Evolutionary conservation across 495 filamentous ascomycete genomes (phyloP), one percentile per base, ranked within the genome.

Genomic region (Xylaria cubensis): DNA sequence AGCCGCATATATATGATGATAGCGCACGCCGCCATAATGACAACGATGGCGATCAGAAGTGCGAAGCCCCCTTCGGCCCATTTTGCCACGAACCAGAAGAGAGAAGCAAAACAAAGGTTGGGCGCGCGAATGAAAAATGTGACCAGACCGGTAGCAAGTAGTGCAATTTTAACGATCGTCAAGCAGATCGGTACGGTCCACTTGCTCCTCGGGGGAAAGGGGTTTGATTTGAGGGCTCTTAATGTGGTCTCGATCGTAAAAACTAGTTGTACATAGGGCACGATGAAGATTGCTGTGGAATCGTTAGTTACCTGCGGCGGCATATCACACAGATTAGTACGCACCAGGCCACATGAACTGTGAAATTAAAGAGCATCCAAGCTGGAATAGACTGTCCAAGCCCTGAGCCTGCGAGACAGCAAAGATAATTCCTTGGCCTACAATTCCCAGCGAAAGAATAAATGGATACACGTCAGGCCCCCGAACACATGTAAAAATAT

Each of bases 21-120:
- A 34, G 65, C 71, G 55, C 81, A 82, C 13, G 75, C 64, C 1
- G 80, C 42, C 39, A 86, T 69, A 36, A 80, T 70, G 39, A 73
- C 63, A 21, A 73, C 63, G 10, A 86, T 83, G 19, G 72, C 74
- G 26, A 80, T 73, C 12, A 86, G 69, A 4, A 85, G 61, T 5
- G 72, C 78, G 55, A 85, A 85, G 59, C 82, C 84, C 4, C 79
- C 79, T 56, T 76, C 69, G 10, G 81, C 77, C 71, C 83, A 86
- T 69, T 81, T 81, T n/a, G 80, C 77, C 39, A 85, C 80, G 63
- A 86, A 86, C 83, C 82, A 86, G 72, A 86, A 86, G 17, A 86
- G 81, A 21, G 84, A 85, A 59, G 80, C 80, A 58, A 84, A 78
- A 73, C 84, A 86, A 50, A 84, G 76, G 53, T 81, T 77, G 15